Conservation (phyloP, 176 grass and related monocot species). For the Raddia distichophylla region DNA sequence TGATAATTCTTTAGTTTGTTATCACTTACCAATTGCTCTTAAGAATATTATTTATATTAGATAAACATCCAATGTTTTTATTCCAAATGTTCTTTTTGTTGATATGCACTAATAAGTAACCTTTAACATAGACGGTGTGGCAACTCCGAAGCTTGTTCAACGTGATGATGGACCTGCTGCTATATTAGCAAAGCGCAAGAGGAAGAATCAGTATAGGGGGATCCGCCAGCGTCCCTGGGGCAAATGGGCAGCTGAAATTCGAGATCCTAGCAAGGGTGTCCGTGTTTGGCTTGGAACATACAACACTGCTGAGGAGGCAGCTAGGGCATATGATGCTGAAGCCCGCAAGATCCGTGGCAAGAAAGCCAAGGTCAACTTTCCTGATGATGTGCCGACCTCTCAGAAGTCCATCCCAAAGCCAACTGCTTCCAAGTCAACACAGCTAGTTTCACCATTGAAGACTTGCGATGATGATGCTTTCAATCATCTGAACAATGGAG, state of each 20-base stretch:
- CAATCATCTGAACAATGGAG: slow-evolving; percentile 29
- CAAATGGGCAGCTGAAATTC: slow-evolving; percentile 87
- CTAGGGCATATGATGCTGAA: slow-evolving; percentile 79
- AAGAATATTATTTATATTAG: background rate
- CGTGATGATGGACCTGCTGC: slow-evolving; percentile 46
- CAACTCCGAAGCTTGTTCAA: slow-evolving; percentile 36
- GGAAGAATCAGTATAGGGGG: slow-evolving; percentile 78
- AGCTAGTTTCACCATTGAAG: slow-evolving; percentile 33
- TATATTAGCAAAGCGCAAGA: slow-evolving; percentile 36
- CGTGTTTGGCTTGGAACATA: slow-evolving; percentile 94
- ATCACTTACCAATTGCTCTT: background rate
- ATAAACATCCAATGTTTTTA: background rate
- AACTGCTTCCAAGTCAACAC: slow-evolving; percentile 34
- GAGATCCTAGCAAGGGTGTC: slow-evolving; percentile 79
- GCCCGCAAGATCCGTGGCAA: slow-evolving; percentile 78
- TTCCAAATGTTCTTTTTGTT: slow-evolving; percentile 1
- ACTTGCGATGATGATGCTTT: slow-evolving; percentile 33
- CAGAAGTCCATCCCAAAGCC: slow-evolving; percentile 32
- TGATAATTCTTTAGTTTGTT: background rate
- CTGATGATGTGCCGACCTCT: slow-evolving; percentile 47
- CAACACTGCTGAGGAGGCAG: slow-evolving; percentile 77
- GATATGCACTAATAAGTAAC: slow-evolving; percentile 4
- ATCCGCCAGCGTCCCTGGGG: slow-evolving; percentile 80
- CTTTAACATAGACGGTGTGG: slow-evolving; percentile 45
- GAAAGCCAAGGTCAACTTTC: slow-evolving; percentile 86